phyloP scores from a whole-genome alignment of 2,329 filamentous ascomycete genomes.

The Fusarium ramigenum region DNA sequence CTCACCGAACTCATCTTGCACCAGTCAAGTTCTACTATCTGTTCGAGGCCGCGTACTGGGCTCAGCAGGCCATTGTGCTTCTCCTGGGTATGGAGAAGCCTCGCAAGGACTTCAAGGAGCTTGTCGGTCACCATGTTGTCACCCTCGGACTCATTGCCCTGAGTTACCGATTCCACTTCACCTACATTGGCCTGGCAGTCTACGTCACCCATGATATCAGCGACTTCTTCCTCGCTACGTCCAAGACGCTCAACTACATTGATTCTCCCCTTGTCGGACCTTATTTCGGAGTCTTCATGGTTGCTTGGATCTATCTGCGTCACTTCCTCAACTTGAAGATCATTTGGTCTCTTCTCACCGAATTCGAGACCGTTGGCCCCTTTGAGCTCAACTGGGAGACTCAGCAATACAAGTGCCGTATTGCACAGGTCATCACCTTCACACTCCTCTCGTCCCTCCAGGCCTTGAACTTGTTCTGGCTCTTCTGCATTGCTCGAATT shows the following conservation, averaged over 20 bases:
- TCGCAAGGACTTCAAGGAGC: slow-evolving; percentile 92
- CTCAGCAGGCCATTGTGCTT: slow-evolving; percentile 90
- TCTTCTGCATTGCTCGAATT: slow-evolving; percentile 80
- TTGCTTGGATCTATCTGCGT: slow-evolving; percentile 87
- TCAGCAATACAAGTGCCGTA: slow-evolving; percentile 79
- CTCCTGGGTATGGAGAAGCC: slow-evolving; percentile 90
- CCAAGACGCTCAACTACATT: slow-evolving; percentile 91
- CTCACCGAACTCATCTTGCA: slow-evolving; percentile 82
- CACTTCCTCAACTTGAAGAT: slow-evolving; percentile 86
- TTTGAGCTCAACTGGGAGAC: slow-evolving; percentile 81
- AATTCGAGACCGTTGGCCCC: slow-evolving; percentile 78
- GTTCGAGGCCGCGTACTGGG: slow-evolving; percentile 94
- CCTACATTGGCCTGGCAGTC: slow-evolving; percentile 90
- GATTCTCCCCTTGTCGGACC: slow-evolving; percentile 80
- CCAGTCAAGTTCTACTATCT: slow-evolving; percentile 96
- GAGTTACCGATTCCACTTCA: slow-evolving; percentile 97
- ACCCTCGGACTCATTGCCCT: slow-evolving; percentile 83
- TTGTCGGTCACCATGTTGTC: slow-evolving; percentile 91
- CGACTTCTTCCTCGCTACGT: slow-evolving; percentile 95
- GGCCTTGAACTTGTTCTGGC: slow-evolving; percentile 83
- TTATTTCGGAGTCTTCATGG: slow-evolving; percentile 86
- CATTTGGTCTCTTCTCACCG: slow-evolving; percentile 77
- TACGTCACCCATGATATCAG: slow-evolving; percentile 95
- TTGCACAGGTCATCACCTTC: slow-evolving; percentile 75
- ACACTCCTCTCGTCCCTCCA: slow-evolving; percentile 73